Evolutionary conservation across 176 grass and related monocot genomes (phyloP).

Genomic region (Bonia amplexicaulis): DNA sequence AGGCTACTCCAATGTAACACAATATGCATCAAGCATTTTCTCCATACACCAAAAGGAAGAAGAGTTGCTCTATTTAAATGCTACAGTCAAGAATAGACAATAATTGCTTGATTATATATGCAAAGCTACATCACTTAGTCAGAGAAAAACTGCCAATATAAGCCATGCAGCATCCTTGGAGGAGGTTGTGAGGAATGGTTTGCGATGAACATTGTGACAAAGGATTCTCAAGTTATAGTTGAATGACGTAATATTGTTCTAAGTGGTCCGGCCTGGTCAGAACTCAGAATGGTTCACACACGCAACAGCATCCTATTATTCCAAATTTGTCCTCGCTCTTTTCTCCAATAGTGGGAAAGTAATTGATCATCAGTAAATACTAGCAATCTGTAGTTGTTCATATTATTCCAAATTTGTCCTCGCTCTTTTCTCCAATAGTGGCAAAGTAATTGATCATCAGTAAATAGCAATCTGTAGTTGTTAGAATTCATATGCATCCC

Average conservation of each 20-base stretch:
- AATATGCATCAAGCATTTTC: background rate
- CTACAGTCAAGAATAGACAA: background rate
- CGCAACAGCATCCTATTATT: background rate
- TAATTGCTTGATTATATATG: background rate
- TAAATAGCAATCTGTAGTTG: background rate
- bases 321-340: background rate
- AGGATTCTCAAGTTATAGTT: background rate
- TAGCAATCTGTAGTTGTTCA: background rate
- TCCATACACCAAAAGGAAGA: conserved; percentile 5
- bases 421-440: background rate
- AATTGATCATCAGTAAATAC: background rate
- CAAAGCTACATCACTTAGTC: background rate
- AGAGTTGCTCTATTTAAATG: conserved; percentile 5
- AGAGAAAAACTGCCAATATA: background rate
- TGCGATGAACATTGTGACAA: background rate
- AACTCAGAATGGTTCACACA: background rate
- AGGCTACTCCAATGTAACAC: background rate
- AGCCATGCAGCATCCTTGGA: background rate
- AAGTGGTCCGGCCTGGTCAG: background rate
- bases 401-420: background rate
- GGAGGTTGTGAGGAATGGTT: background rate
- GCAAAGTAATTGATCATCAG: background rate
- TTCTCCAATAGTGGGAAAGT: background rate
- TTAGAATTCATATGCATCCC: background rate
- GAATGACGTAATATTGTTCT: background rate